Evolutionary conservation across 345 rosid species (phyloP), one percentile per base, ranked within the genome.

Genomic region (Eucalyptus leucophloia): DNA sequence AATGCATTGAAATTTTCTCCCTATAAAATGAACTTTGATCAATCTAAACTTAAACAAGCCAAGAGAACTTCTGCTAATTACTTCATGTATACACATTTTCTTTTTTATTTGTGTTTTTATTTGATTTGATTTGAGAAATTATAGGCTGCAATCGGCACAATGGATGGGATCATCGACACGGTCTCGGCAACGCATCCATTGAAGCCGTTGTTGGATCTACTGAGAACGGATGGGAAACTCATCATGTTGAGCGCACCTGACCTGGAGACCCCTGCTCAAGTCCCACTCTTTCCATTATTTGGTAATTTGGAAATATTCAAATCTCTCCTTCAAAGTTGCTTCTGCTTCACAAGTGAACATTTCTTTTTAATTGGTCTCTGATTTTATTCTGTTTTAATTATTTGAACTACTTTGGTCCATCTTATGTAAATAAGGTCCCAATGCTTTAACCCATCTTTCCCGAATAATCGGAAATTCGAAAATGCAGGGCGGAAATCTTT

Each of bases 111-210:
- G 30, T 11, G 11, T 82, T 26, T 40, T 40, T 42, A 3, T 40
- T 21, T 19, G 21, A 18, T 51, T 51, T 51, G 8, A 51, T 51
- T 24, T 13, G 5, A 12, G 23, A 82, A 32, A 30, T 7, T 86
- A 34, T 40, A 91, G 93, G 92, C 86, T 50, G 92, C 91, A 4
- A 19, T 50, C 24, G 88, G 90, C 30, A 91, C 91, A 21, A 62
- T 90, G 91, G 90, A 92, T 87, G 91, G 92, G 19, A 91, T 92
- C 8, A 91, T 92, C 7, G 92, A 92, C 87, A 91, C 91, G 34
- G 91, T 91, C 23, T 88, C 92, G 4, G 81, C 89, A 32, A 17
- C 37, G 14, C 91, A 91, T 45, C 89, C 90, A 6, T 9, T 91
- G 23, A 34, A 58, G 87, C 92, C 91, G 26, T 34, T 89, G 81